Percentiles rank a stretch among this genome's conserved stretches.
Evolutionary conservation across 345 rosid genomes (phyloP).

Genomic region (Ceriops decandra): DNA sequence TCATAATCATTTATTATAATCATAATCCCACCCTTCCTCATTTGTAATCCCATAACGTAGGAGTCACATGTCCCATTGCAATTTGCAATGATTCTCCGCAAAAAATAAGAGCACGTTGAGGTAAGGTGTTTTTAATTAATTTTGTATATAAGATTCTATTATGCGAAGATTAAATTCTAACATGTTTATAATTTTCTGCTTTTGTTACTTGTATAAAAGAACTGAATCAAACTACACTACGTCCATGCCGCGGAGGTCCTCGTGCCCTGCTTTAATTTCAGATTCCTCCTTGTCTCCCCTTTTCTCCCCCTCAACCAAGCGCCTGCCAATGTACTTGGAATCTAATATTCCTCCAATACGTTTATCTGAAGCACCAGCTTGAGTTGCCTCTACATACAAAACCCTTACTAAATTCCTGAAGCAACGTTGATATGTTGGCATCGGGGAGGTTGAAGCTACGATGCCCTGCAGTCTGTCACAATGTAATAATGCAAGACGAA

Average conservation of each 20-base stretch:
- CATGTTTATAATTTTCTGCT: background rate
- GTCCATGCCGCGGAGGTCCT: background rate
- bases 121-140: background rate
- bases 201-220: background rate
- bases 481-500: background rate
- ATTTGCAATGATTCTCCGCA: no score
- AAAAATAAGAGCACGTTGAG: no score
- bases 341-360: constrained; percentile 39
- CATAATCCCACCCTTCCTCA: no score
- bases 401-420: constrained; percentile 59
- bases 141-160: background rate
- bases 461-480: constrained; percentile 65
- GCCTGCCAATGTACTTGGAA: constrained; percentile 6
- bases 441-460: constrained; percentile 59
- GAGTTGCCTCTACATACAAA: constrained; percentile 53
- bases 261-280: background rate
- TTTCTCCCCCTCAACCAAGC: constrained; percentile 6
- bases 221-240: background rate
- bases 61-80: no score
- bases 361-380: constrained; percentile 38
- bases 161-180: background rate
- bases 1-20: no score
- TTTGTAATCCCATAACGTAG: no score
- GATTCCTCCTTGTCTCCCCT: constrained; percentile 19
- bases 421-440: constrained; percentile 69